phyloP scores from a whole-genome alignment of 106 monocot genomes.

The Narthecium ossifragum region DNA sequence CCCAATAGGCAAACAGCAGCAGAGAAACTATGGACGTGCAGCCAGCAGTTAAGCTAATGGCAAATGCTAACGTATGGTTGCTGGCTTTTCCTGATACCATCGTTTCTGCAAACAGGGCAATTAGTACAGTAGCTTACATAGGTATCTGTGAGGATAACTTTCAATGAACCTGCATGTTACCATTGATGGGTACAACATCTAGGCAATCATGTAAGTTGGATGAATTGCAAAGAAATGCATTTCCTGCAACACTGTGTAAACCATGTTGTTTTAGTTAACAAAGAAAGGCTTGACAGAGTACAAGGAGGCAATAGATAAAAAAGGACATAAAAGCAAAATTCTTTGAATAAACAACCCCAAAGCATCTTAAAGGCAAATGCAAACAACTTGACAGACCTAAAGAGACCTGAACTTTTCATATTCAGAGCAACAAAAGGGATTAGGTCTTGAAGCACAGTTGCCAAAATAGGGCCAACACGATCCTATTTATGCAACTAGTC shows the following conservation, averaged over 20 bases:
- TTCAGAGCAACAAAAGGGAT: no score
- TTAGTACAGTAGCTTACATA: no score
- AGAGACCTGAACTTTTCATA: no score
- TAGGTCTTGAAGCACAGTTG: no score
- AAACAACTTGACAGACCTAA: no score
- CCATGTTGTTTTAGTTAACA: not conserved
- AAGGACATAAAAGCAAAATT: not conserved
- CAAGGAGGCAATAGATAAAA: not conserved
- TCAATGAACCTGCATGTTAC: no score
- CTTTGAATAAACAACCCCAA: no score
- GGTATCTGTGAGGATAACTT: no score
- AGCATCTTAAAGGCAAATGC: no score
- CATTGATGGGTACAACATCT: slow-evolving; percentile 30
- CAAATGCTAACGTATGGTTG: slow-evolving; percentile 42
- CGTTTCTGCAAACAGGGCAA: slow-evolving; percentile 44
- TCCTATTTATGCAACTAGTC: no score
- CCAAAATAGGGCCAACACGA: no score
- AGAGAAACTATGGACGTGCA: slow-evolving; percentile 23
- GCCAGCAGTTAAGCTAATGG: slow-evolving; percentile 35
- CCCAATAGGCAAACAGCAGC: slow-evolving; percentile 38
- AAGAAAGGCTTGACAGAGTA: not conserved
- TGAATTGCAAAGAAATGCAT: slow-evolving; percentile 74
- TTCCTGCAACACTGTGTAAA: slow-evolving; percentile 75
- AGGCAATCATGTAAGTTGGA: slow-evolving; percentile 58
- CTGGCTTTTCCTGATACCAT: slow-evolving; percentile 16